These are phyloP conservation scores for Talaromyces islandicus DNA, from an alignment of 2,329 filamentous ascomycete genomes.

Conservation along the genomic window DNA sequence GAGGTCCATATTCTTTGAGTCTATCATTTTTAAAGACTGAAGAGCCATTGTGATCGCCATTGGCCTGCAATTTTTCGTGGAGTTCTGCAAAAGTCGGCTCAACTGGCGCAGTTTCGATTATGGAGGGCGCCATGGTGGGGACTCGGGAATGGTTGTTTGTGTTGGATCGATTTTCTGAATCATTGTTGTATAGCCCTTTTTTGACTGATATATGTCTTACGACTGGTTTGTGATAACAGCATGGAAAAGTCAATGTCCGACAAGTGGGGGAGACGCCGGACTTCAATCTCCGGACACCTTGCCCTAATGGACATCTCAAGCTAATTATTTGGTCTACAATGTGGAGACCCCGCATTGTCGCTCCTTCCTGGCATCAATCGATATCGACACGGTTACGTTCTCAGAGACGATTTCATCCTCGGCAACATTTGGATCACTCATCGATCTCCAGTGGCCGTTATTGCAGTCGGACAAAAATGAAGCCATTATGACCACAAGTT, in stretches of 20 bases:
- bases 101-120: neutral
- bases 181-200: neutral
- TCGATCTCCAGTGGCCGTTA: neutral
- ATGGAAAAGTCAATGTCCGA: conserved; percentile 2
- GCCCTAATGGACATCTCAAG: neutral
- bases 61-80: neutral
- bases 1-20: neutral
- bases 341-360: neutral
- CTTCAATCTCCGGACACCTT: neutral
- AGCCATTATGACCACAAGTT: neutral
- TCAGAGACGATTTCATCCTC: too few relatives aligned
- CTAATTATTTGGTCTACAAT: neutral
- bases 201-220: neutral
- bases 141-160: neutral
- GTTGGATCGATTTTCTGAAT: neutral
- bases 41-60: neutral
- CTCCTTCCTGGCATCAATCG: neutral
- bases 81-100: neutral
- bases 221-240: neutral
- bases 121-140: conserved; percentile 2
- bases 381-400: too few relatives aligned
- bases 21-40: neutral
- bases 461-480: neutral
- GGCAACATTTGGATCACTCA: neutral
- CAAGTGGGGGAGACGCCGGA: neutral